Conservation (phyloP, 176 grass and related monocot species). For the Aegilops umbellulata region DNA sequence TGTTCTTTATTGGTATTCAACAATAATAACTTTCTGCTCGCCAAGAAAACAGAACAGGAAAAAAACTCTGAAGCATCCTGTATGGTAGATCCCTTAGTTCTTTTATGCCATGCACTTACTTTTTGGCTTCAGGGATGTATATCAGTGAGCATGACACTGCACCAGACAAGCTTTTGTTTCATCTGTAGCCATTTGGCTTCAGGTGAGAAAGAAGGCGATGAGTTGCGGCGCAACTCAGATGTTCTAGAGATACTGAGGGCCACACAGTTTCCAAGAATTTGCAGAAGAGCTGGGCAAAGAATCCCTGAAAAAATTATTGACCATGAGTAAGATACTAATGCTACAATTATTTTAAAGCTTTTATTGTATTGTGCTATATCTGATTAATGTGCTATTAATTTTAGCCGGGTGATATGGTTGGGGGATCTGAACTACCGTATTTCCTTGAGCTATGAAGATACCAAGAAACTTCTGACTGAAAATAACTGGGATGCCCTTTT, state of each 20-base stretch:
- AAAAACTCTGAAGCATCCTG: neutral
- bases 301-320: slow-evolving; percentile 85
- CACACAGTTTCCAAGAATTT: slow-evolving; percentile 80
- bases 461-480: slow-evolving; percentile 67
- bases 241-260: slow-evolving; percentile 73
- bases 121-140: slow-evolving; percentile 84
- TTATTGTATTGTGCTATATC: slow-evolving; percentile 21
- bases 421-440: slow-evolving; percentile 96
- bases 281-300: slow-evolving; percentile 58
- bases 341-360: neutral
- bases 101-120: neutral
- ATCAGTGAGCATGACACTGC: slow-evolving; percentile 90
- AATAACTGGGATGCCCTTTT: slow-evolving; percentile 89
- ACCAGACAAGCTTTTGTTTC: slow-evolving; percentile 92
- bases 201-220: slow-evolving; percentile 92
- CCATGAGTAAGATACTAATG: slow-evolving; percentile 69
- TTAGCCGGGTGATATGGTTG: slow-evolving; percentile 75
- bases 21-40: neutral
- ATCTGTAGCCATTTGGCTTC: slow-evolving; percentile 92
- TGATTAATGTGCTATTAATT: slow-evolving; percentile 22
- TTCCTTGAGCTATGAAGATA: slow-evolving; percentile 73
- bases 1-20: neutral
- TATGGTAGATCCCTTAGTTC: neutral
- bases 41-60: neutral
- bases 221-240: slow-evolving; percentile 78